Evolutionary conservation across 2,329 filamentous ascomycete species (phyloP), one percentile per base, ranked within the genome.

Genomic region (Phoma sp.): DNA sequence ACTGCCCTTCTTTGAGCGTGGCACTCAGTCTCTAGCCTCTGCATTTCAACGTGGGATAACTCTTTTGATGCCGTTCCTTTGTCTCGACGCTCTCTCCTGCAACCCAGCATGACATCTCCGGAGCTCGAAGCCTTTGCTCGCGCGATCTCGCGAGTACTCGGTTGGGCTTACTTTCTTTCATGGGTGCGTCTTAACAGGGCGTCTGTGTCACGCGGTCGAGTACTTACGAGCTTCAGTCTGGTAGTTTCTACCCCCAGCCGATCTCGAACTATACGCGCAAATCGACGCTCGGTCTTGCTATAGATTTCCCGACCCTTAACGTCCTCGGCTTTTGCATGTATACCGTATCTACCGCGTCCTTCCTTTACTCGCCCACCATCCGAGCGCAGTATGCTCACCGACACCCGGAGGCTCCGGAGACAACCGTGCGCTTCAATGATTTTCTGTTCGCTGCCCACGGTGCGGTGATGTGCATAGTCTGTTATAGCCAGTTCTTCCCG

Each of bases 391-490:
- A 99, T 79, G 92, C 91, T 22, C 82, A 84, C 14, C 87, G 95
- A 56, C 86, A 98, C 74, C 85, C 84, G 2, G 75, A 83, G 40
- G 86, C 88, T 4, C 86, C 90, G 7, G 84, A 89, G 38, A 91
- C 93, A 3, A 95, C 93, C 0, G 93, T 96, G 27, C 86, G 89
- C 50, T 85, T 91, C 76, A 98, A 98, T 77, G 95, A 99, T 77
- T 83, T 98, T 55, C 85, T 87, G 11, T 98, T 98, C 73, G 92
- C 93, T 13, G 79, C 86, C 3, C 93, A 98, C 77, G 93, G 89
- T 30, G 80, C 91, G 13, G 59, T 92, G 8, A 77, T 96, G 59
- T 91, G 87, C 64, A 65, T 84, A 38, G 72, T 97, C 50, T 85
- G 86, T n/a, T 87, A 89, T 57, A 89, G 86, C 43, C 93, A 97